Evolutionary conservation across 2,329 filamentous ascomycete species (phyloP).

Genomic region (Trichoderma polysporum): DNA sequence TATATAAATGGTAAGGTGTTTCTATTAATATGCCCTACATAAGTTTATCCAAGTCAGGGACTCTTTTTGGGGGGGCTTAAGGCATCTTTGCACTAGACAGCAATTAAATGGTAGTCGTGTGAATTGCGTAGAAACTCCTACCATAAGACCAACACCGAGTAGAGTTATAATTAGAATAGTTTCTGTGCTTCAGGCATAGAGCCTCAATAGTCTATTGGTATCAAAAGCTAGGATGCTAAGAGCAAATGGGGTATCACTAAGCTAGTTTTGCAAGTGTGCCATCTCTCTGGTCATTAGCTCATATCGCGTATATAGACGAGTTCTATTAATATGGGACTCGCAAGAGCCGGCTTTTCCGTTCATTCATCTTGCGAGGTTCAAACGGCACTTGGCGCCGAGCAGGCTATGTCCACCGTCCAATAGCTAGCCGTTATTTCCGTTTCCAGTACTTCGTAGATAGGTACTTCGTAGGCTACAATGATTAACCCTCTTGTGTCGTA

Average conservation of each 20-base stretch:
- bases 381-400: not conserved
- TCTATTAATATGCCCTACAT: too few relatives aligned
- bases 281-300: not conserved
- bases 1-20: too few relatives aligned
- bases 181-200: not conserved
- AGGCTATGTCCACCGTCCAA: not conserved
- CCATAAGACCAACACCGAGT: too few relatives aligned
- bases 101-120: too few relatives aligned
- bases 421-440: not conserved
- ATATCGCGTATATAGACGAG: not conserved
- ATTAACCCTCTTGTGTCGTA: too few relatives aligned
- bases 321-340: conserved; percentile 6
- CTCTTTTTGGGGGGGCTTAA: too few relatives aligned
- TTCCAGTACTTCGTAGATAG: too few relatives aligned
- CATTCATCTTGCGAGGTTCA: not conserved
- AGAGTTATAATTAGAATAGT: not conserved
- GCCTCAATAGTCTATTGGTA: not conserved
- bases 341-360: not conserved
- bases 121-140: too few relatives aligned
- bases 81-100: too few relatives aligned
- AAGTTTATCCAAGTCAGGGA: too few relatives aligned
- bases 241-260: not conserved
- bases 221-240: not conserved
- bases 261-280: not conserved
- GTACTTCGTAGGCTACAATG: too few relatives aligned